Conservation (phyloP, 176 grass and related monocot genomes). For the Cenchrus purpureus region DNA sequence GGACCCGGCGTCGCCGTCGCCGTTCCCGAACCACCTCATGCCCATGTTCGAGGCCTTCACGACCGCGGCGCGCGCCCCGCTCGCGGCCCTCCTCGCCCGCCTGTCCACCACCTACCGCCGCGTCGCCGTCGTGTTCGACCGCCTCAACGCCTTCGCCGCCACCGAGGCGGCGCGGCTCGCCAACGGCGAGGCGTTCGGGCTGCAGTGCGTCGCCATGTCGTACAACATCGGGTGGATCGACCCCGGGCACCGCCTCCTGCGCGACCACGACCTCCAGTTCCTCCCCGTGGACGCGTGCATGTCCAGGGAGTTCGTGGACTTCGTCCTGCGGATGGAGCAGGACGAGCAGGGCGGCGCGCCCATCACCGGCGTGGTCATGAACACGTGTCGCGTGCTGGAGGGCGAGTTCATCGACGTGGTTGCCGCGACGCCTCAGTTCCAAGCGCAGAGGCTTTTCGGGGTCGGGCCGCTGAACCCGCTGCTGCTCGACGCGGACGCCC, state of each 20-base stretch:
- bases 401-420: slow-evolving; percentile 49
- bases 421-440: neutral
- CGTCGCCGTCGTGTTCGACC: slow-evolving; percentile 52
- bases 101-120: slow-evolving; percentile 40
- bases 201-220: slow-evolving; percentile 42
- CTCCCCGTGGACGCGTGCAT: slow-evolving; percentile 30
- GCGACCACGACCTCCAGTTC: neutral
- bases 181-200: slow-evolving; percentile 57
- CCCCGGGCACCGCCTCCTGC: neutral
- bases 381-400: slow-evolving; percentile 48
- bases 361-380: slow-evolving; percentile 32
- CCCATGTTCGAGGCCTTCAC: slow-evolving; percentile 41
- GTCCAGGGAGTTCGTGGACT: slow-evolving; percentile 34
- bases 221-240: slow-evolving; percentile 42
- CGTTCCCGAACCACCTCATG: slow-evolving; percentile 58
- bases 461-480: slow-evolving; percentile 64
- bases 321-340: slow-evolving; percentile 7
- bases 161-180: slow-evolving; percentile 29
- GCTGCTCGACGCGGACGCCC: neutral
- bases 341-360: slow-evolving; percentile 12
- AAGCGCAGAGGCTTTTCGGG: slow-evolving; percentile 43
- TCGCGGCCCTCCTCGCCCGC: slow-evolving; percentile 22
- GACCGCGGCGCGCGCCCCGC: neutral
- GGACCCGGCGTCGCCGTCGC: slow-evolving; percentile 8
- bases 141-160: slow-evolving; percentile 31